Evolutionary conservation across 306 rosid species (phyloP), one percentile per base, ranked within the genome.

Genomic region (Gastrolobium bilobum): DNA sequence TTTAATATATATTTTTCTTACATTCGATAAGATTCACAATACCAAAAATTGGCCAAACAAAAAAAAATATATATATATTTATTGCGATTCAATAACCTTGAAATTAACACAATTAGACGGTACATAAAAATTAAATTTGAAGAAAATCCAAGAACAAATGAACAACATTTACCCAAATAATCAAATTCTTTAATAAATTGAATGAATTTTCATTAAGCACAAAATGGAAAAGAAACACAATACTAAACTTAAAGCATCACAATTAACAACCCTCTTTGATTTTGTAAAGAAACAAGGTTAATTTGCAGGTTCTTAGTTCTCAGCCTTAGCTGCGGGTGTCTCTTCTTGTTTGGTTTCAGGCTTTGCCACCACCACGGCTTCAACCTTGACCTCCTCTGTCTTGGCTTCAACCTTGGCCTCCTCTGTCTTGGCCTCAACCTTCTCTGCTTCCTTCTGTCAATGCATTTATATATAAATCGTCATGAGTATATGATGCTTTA

Each of bases 391-490:
- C 48, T 50, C 73, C 64, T 76, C 63, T 7, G 71, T 1, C 64
- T 76, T n/a, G 7, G 68, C 63, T 52, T 64, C 66, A 0, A 20
- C 71, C 5, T 29, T 48, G 34, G 26, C 56, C 74, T 76, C 80
- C 20, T 37, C 76, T 1, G 11, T 48, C 42, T 47, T 70, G 7
- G 10, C 40, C 35, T 77, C 79, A 44, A 9, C 47, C 46, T 58
- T 30, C 77, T 75, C 73, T 52, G 38, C 66, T 30, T 65, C 47
- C 58, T 73, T 84, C 84, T 80, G 57, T 33, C 53, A 62, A 50
- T 40, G 37, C 34, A 67, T 10, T 51, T 5, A 60, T 60, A 10
- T 4, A 51, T 20, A 20, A 48, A 48, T 11, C 6, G 20, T 20
- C n/a, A 48, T 48, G 6, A 51, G 57, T 0, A 51, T 20, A 20